phyloP scores from a whole-genome alignment of 192 early-diverging fungal species.

The Backusella macrospora region DNA sequence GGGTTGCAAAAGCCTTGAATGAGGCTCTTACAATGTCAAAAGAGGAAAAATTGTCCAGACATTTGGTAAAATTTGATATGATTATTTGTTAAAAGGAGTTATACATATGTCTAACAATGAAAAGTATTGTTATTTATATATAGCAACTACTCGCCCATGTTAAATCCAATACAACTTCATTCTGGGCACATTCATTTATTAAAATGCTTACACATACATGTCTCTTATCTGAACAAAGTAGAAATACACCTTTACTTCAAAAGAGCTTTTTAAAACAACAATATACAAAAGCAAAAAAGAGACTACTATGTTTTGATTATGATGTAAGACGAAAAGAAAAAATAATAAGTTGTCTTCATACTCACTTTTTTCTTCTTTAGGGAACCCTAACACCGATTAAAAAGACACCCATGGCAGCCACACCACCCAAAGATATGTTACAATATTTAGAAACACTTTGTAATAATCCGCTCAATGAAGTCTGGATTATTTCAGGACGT shows the following conservation, averaged over 20 bases:
- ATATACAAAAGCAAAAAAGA: slow-evolving; percentile 63
- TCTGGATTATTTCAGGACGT: slow-evolving; percentile 92
- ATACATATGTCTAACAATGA: neutral
- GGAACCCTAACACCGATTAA: slow-evolving; percentile 93
- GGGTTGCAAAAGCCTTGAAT: slow-evolving; percentile 79
- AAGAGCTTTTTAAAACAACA: slow-evolving; percentile 36
- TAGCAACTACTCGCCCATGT: slow-evolving; percentile 86
- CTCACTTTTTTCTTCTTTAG: slow-evolving; percentile 38
- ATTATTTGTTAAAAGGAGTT: neutral
- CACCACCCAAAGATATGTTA: slow-evolving; percentile 85
- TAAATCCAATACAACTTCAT: slow-evolving; percentile 77
- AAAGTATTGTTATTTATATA: neutral
- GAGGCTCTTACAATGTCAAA: slow-evolving; percentile 69
- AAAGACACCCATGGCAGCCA: slow-evolving; percentile 79
- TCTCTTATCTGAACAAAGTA: slow-evolving; percentile 47
- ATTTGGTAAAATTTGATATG: slow-evolving; percentile 48
- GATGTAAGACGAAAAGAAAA: slow-evolving; percentile 57
- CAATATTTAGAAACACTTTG: slow-evolving; percentile 66
- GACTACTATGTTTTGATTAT: slow-evolving; percentile 94
- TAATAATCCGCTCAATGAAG: slow-evolving; percentile 78
- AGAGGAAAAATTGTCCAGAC: slow-evolving; percentile 66
- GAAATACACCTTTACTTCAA: slow-evolving; percentile 47
- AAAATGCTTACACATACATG: slow-evolving; percentile 65
- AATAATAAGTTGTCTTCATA: neutral
- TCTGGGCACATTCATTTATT: slow-evolving; percentile 87